Conservation (phyloP, 805 yeast species). For the Danielia reshetovae region DNA sequence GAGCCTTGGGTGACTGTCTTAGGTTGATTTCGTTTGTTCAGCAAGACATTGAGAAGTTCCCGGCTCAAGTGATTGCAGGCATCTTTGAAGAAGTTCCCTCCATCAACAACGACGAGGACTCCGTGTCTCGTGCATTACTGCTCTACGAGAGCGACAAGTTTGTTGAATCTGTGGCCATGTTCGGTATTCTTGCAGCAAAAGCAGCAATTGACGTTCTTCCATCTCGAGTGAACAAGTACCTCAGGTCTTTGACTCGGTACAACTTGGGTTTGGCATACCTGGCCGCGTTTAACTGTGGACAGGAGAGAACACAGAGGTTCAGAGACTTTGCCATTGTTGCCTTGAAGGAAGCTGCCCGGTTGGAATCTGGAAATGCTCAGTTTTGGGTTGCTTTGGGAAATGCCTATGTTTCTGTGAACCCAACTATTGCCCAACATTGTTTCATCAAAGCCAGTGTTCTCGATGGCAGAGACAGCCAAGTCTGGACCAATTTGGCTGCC, state of each 20-base stretch:
- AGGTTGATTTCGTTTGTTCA: slow-evolving; percentile 53
- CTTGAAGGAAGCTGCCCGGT: slow-evolving; percentile 63
- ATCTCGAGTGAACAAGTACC: slow-evolving; percentile 38
- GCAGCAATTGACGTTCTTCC: slow-evolving; percentile 40
- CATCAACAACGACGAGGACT: slow-evolving; percentile 13
- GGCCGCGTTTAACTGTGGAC: slow-evolving; percentile 31
- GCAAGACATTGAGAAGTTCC: slow-evolving; percentile 47
- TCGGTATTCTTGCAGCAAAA: slow-evolving; percentile 45
- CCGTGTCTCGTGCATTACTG: slow-evolving; percentile 13
- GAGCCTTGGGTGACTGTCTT: slow-evolving; percentile 54
- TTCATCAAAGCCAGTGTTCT: slow-evolving; percentile 76
- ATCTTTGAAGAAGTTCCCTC: slow-evolving; percentile 1
- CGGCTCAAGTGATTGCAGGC: slow-evolving; percentile 25
- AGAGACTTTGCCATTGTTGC: slow-evolving; percentile 52
- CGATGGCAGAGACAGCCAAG: slow-evolving; percentile 59
- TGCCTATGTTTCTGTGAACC: slow-evolving; percentile 59
- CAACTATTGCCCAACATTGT: slow-evolving; percentile 86
- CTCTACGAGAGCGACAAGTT: slow-evolving; percentile 12
- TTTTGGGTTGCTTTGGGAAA: slow-evolving; percentile 85
- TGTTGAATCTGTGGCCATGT: slow-evolving; percentile 31
- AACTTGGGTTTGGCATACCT: slow-evolving; percentile 70
- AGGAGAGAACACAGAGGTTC: slow-evolving; percentile 10
- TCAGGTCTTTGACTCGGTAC: slow-evolving; percentile 53
- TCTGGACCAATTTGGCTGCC: slow-evolving; percentile 82
- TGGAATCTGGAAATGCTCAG: slow-evolving; percentile 65